A percentile compares a stretch with the other conserved stretches of the same genome.
Evolutionary conservation across 2,329 filamentous ascomycete species (phyloP).

Genomic region (Penicillium sp.): DNA sequence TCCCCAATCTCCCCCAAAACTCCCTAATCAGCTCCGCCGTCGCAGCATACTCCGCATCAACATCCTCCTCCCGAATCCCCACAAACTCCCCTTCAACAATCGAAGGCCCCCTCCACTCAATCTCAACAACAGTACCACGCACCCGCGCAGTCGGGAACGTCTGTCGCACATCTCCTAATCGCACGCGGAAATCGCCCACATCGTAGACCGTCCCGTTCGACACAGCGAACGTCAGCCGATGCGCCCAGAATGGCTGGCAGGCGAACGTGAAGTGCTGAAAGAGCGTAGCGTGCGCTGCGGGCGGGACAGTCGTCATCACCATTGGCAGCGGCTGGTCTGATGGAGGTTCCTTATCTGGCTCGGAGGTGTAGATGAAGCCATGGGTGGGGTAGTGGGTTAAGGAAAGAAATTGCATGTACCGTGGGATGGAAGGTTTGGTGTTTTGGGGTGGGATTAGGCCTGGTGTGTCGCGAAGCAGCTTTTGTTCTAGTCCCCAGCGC

Average conservation of each 20-base stretch:
- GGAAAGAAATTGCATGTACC: constrained; percentile 46
- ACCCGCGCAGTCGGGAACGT: constrained; percentile 37
- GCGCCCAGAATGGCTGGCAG: constrained; percentile 46
- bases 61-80: constrained; percentile 23
- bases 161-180: constrained; percentile 46
- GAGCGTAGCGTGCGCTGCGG: constrained; percentile 35
- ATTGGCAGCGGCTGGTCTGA: constrained; percentile 20
- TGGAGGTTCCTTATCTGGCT: constrained; percentile 15
- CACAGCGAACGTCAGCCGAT: constrained; percentile 41
- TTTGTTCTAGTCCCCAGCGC: constrained; percentile 45
- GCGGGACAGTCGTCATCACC: constrained; percentile 43
- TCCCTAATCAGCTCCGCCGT: constrained; percentile 41
- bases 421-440: constrained; percentile 32
- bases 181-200: constrained; percentile 45
- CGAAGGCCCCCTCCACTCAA: constrained; percentile 45
- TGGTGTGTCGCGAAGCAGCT: constrained; percentile 45
- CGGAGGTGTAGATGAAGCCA: constrained; percentile 45
- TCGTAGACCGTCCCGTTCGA: constrained; percentile 42
- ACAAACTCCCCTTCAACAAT: constrained; percentile 27
- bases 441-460: constrained; percentile 36
- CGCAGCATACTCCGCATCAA: constrained; percentile 39
- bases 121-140: constrained; percentile 48
- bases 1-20: constrained; percentile 42
- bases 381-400: constrained; percentile 42
- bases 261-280: constrained; percentile 44